Base-by-base conservation (phyloP, 768 basidiomycete genomes). In the Phaffia australis region DNA sequence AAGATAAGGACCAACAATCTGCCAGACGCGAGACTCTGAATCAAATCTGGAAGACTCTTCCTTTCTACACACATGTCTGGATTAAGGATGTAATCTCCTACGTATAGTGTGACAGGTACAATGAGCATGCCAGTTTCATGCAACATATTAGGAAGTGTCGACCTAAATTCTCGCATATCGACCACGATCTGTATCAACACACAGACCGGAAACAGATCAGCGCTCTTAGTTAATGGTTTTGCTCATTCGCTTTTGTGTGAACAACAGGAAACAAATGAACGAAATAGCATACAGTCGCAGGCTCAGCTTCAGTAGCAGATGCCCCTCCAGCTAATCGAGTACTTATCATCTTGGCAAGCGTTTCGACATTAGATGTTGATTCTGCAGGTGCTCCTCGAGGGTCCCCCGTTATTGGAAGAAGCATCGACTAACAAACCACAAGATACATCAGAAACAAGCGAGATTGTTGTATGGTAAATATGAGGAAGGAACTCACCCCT, bases 11-110 rank as follows among this genome's bases (percentile, higher is more conserved):
- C 90, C 79, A 71, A 95, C 95, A 99, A 76, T 64, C 95, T 81
- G 19, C 94, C 94, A 72, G 85, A 94, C 65, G 87, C 91, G 75
- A 98, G 94, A 79, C 89, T 93, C 19, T 85, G 83, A n/a, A 92
- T 82, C 60, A 99, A 73, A 79, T 99, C 95, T 0, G 92, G 81
- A 59, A 98, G 80, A 71, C 93, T 93, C 79, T 99, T 99, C 65
- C 94, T 81, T 77, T 99, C 95, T 2, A 99, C 87, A 69, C 89
- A 93, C 69, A 98, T 93, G 68, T 94, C 89, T 0, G 94, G 95
- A 1, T 89, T 87, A 56, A 98, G 78, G 63, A 99, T 87, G 73
- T 99, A 99, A 76, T 99, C 95, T 2, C 95, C 95, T 1, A 98
- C 87, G 0, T 88, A 90, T 69, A 99, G 79, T 0, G 93, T 98